A percentile compares a stretch with the other conserved stretches of the same genome.
Evolutionary conservation across 768 basidiomycete species (phyloP).

Genomic region (Stropharia rugosoannulata): DNA sequence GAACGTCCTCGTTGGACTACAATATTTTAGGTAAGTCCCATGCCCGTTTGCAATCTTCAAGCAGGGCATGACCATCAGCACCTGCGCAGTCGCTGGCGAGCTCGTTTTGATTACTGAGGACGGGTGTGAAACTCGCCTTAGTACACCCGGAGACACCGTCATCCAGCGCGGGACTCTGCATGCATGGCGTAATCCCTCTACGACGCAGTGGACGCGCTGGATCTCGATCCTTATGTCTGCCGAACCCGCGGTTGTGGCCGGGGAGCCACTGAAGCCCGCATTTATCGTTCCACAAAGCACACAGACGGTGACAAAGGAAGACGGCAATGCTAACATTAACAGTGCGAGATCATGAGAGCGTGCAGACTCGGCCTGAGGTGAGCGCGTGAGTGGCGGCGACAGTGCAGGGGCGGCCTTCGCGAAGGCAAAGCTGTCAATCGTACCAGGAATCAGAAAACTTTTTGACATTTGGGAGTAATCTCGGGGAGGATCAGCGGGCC

Average conservation of each 20-base stretch:
- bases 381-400: not conserved
- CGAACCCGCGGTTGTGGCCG: slow-evolving; percentile 48
- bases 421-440: not conserved
- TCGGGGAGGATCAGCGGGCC: not conserved
- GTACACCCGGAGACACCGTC: slow-evolving; percentile 55
- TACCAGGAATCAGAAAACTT: not conserved
- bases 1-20: slow-evolving; percentile 60
- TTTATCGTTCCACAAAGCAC: slow-evolving; percentile 11
- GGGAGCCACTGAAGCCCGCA: slow-evolving; percentile 35
- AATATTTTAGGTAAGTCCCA: slow-evolving; percentile 48
- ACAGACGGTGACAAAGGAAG: not conserved
- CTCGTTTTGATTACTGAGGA: slow-evolving; percentile 56
- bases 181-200: slow-evolving; percentile 59
- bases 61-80: slow-evolving; percentile 5
- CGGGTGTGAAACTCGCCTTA: slow-evolving; percentile 50
- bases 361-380: not conserved
- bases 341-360: not conserved
- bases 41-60: not conserved
- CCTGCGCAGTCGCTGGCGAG: slow-evolving; percentile 47
- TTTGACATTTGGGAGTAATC: not conserved
- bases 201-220: slow-evolving; percentile 48
- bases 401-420: not conserved
- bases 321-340: not conserved
- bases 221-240: slow-evolving; percentile 52
- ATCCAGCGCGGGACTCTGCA: slow-evolving; percentile 60